Evolutionary conservation across 2,329 filamentous ascomycete species (phyloP).

Genomic region (Sclerotinia minor): DNA sequence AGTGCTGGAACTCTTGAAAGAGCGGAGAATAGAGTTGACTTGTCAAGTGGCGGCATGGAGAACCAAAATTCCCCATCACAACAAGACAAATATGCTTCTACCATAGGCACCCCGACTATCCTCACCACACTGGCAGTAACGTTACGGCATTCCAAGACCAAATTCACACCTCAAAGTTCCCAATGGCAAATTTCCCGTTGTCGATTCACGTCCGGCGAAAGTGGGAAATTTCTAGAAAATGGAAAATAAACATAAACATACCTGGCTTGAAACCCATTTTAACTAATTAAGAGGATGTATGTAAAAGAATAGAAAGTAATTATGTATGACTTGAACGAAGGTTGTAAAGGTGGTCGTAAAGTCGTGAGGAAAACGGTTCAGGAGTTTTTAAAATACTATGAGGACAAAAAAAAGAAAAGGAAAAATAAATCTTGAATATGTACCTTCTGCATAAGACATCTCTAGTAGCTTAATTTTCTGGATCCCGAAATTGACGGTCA

Average conservation of each 20-base stretch:
- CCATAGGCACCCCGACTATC: not conserved
- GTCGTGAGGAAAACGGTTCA: slow-evolving; percentile 6
- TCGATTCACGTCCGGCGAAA: not conserved
- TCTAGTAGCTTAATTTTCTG: not conserved
- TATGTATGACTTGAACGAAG: slow-evolving; percentile 7
- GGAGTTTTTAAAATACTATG: slow-evolving; percentile 1
- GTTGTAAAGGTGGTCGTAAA: not conserved
- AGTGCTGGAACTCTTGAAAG: not conserved
- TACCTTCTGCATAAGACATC: not conserved
- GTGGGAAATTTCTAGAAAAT: not conserved
- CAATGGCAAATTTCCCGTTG: slow-evolving; percentile 21
- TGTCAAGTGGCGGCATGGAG: not conserved
- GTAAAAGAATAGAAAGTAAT: slow-evolving; percentile 1
- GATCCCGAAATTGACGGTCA: slow-evolving; percentile 18
- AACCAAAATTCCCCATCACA: not conserved
- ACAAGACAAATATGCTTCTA: not conserved
- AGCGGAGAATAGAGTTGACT: not conserved
- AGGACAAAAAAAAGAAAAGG: not conserved
- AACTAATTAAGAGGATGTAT: slow-evolving; percentile 36
- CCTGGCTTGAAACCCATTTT: slow-evolving; percentile 46
- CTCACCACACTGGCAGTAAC: too few relatives aligned
- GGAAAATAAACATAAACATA: slow-evolving; percentile 38
- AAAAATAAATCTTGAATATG: slow-evolving; percentile 18
- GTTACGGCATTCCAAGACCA: not conserved
- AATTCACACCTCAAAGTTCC: not conserved